Base-by-base conservation (phyloP, 129 eudicot species). In the Pittosporum tobira region DNA sequence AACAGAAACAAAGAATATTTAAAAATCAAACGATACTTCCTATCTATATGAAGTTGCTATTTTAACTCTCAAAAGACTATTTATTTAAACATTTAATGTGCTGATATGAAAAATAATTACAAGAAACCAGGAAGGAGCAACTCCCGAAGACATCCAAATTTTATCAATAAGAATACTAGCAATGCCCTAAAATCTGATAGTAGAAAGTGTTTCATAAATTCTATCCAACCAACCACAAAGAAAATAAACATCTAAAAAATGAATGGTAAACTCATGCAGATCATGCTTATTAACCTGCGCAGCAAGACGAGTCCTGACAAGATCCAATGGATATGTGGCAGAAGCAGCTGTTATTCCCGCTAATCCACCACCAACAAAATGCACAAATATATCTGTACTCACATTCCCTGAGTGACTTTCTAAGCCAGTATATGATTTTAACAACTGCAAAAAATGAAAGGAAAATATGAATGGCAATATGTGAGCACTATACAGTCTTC, bases 311-410 rank as follows among this genome's bases (percentile, higher is more conserved):
- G 96, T 88, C 63, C 96, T 79, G 59, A 88, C 79, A 64, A 88
- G 96, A 72, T 88, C 96, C 75, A 88, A 67, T 13, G 96, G 96
- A 71, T 88, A 88, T 3, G 94, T 78, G 59, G 84, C 87, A 23
- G 86, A 65, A 28, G 96, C 94, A 71, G 96, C 79, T 40, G 96
- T 88, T 40, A 88, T 69, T 47, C 96, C 96, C 0, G 96, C 77
- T 77, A 88, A 63, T 29, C 96, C 96, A 61, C 96, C 96, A 18
- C 94, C 82, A 0, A 84, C 71, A 57, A 88, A 84, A 72, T 88
- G 89, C 63, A 84, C 84, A 62, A 73, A 71, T 44, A 73, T 76
- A 76, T 81, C 87, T 43, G 75, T 73, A 54, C 66, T 62, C 24
- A 73, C 48, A 81, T 52, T 72, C 44, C 72, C 84, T 34, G 72